Conservation (phyloP, 148 eudicot species). For the Fagopyrum esculentum region DNA sequence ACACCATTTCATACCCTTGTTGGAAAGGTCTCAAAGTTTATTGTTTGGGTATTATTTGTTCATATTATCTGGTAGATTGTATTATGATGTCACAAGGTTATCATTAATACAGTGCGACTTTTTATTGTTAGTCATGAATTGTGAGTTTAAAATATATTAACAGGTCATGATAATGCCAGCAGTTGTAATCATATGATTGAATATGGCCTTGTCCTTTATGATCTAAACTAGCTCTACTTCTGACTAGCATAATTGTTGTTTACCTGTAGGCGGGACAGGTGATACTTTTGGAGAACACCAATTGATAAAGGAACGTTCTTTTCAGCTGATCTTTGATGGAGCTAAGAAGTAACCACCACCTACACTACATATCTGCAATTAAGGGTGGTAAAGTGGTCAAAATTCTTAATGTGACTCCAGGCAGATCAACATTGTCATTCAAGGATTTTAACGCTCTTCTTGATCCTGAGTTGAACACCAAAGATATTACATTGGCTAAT, state of each 20-base stretch:
- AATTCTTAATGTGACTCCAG: constrained; percentile 32
- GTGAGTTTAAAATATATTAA: neutral
- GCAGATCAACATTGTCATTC: constrained; percentile 36
- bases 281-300: neutral
- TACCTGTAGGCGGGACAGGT: constrained; percentile 7
- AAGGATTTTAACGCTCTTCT: constrained; percentile 41
- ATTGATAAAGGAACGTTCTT: neutral
- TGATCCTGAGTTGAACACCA: constrained; percentile 15
- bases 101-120: neutral
- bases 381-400: constrained; percentile 35
- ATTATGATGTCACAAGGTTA: neutral
- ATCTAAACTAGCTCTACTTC: neutral
- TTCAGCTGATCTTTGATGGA: constrained; percentile 29
- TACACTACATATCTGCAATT: constrained; percentile 44
- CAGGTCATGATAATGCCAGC: neutral
- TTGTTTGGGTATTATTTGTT: neutral
- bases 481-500: constrained; percentile 22
- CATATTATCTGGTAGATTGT: neutral
- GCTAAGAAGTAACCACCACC: constrained; percentile 40
- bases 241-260: neutral
- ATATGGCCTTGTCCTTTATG: neutral
- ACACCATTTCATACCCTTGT: neutral
- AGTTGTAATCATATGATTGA: neutral
- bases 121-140: neutral
- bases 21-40: neutral